Base-by-base conservation (phyloP, 2,329 filamentous ascomycete genomes). In the Mariannaea elegans region DNA sequence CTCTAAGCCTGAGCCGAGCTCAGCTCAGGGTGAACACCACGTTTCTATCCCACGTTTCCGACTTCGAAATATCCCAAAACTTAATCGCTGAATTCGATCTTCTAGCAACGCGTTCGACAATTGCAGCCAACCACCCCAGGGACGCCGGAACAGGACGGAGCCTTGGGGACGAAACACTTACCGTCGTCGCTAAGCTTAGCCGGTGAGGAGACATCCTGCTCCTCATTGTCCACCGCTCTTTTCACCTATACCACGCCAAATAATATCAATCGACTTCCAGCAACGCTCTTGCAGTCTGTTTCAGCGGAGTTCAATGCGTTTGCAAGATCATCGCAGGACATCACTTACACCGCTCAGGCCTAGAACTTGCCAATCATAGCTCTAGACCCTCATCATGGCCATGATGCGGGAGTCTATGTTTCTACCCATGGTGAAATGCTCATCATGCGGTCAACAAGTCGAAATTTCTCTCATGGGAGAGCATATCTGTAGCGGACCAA, bases 381-480 rank as follows among this genome's bases (percentile, higher is more conserved):
- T 16, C 31, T 16, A 13, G 23, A 14, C 62, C 60, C 41, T 58
- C 71, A 77, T 63, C 64, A 85, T 85, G 82, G 77, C 80, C 42
- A 74, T 78, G 63, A 81, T 81, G 69, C 82, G 88, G 72, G 84
- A 87, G 75, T 90, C 87, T 75, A 84, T 85, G 76, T 87, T 94
- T 65, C 82, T 95, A 80, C 92, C 93, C 72, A 88, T 88, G 21
- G 91, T 97, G 78, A 97, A 94, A 82, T 97, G 93, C 78, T 96
- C 93, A 52, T 88, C 84, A 79, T 97, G 93, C 74, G 86, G 87
- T 38, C 77, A 81, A 38, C 87, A 94, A 70, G 91, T 97, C 60
- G 90, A 94, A 72, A 95, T 97, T 67, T 90, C 90, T 38, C 81
- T 89, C 75, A 91, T 97, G 89, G 92, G 92, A 62, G 92, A 96